Percentiles rank a stretch among this genome's conserved stretches.
Conservation (phyloP, 2,329 filamentous ascomycete species). For the Penicillium crustosum region DNA sequence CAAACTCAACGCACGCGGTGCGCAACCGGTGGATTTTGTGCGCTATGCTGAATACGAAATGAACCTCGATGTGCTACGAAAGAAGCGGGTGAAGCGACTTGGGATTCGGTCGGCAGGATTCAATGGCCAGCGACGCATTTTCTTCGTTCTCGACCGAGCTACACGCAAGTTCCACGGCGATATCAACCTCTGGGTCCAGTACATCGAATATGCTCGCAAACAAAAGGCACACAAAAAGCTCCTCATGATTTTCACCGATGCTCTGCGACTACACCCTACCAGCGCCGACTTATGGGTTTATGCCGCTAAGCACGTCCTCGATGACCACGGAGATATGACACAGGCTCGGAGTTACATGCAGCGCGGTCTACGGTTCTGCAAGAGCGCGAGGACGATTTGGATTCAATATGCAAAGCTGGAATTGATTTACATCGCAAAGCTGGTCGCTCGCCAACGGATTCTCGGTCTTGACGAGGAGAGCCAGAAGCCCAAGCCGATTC, state of each 20-base stretch:
- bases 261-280: conserved; percentile 80
- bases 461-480: conserved; percentile 57
- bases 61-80: conserved; percentile 69
- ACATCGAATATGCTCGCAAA: conserved; percentile 75
- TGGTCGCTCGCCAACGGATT: conserved; percentile 70
- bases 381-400: conserved; percentile 72
- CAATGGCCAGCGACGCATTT: conserved; percentile 76
- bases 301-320: conserved; percentile 74
- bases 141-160: conserved; percentile 84
- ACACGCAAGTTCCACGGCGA: conserved; percentile 82
- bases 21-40: conserved; percentile 74
- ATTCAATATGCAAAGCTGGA: conserved; percentile 87
- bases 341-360: conserved; percentile 83
- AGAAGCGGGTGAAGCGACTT: conserved; percentile 78
- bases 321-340: conserved; percentile 81
- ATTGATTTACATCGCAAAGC: conserved; percentile 84
- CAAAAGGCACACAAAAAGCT: conserved; percentile 64
- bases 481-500: conserved; percentile 42
- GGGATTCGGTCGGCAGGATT: conserved; percentile 71
- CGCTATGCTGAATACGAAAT: conserved; percentile 75
- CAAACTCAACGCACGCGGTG: conserved; percentile 78
- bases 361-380: conserved; percentile 86
- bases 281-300: conserved; percentile 82
- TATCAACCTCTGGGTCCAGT: conserved; percentile 81
- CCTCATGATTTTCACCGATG: conserved; percentile 61